phyloP scores from a whole-genome alignment of 208 protist genomes.

The Leishmania arabica region DNA sequence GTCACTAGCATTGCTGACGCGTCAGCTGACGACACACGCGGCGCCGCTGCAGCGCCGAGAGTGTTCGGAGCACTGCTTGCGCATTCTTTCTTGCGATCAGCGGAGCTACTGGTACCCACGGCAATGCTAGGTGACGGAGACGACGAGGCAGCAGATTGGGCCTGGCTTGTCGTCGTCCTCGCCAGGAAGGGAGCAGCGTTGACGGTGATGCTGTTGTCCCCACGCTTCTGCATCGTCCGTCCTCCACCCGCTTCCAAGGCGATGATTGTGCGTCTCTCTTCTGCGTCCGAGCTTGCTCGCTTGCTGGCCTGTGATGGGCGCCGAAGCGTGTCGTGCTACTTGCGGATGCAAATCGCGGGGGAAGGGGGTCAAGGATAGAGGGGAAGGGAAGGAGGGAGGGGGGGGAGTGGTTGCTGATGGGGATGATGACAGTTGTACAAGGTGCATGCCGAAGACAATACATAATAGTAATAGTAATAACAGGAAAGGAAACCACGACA shows the following conservation, averaged over 20 bases:
- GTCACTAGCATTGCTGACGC: not conserved
- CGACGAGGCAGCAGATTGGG: not conserved
- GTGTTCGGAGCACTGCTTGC: not conserved
- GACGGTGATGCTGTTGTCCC: not conserved
- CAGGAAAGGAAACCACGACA: not conserved
- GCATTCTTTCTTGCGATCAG: not conserved
- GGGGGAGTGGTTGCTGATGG: not conserved
- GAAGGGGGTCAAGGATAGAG: not conserved
- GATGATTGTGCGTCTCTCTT: no score
- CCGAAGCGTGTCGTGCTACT: not conserved
- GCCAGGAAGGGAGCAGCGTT: not conserved
- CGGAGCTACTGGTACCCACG: not conserved
- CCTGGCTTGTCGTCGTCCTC: not conserved
- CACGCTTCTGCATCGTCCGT: slow-evolving; percentile 4
- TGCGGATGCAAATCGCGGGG: not conserved
- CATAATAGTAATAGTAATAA: not conserved
- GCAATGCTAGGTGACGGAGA: not conserved
- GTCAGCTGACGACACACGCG: not conserved
- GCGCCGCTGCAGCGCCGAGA: not conserved
- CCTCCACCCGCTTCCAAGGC: not conserved
- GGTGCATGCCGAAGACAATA: not conserved
- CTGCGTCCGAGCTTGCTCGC: not conserved
- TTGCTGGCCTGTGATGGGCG: not conserved
- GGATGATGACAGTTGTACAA: not conserved
- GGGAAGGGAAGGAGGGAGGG: not conserved